Percentiles rank a stretch among this genome's conserved stretches.
Conservation (phyloP, 2,329 filamentous ascomycete species). For the Acrodontium crateriforme region DNA sequence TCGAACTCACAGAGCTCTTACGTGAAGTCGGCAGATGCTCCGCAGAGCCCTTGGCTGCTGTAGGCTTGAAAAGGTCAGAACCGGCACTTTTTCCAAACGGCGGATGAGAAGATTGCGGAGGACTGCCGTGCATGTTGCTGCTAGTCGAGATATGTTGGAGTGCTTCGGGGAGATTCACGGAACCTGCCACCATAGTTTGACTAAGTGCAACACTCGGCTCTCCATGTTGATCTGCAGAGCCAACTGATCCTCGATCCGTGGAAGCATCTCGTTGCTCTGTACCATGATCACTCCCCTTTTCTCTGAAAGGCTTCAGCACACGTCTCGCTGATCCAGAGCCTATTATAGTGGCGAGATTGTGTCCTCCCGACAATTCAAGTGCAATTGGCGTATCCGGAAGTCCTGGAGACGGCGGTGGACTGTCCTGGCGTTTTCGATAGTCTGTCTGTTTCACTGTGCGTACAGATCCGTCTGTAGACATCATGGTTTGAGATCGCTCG, state of each 20-base stretch:
- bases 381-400: constrained; percentile 31
- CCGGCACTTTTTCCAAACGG: too few relatives aligned
- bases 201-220: constrained; percentile 51
- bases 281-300: constrained; percentile 31
- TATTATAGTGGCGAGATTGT: constrained; percentile 31
- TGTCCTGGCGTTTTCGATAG: constrained; percentile 16
- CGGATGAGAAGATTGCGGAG: too few relatives aligned
- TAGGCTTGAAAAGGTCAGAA: too few relatives aligned
- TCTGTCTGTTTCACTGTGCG: constrained; percentile 33
- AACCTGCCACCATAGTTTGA: constrained; percentile 46
- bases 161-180: constrained; percentile 38
- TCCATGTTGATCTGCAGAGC: constrained; percentile 48
- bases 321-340: constrained; percentile 30
- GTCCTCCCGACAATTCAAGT: constrained; percentile 28
- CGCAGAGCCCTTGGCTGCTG: too few relatives aligned
- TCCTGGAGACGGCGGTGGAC: constrained; percentile 28
- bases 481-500: constrained; percentile 28
- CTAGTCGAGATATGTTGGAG: constrained; percentile 27
- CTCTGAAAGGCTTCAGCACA: constrained; percentile 33
- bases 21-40: constrained; percentile 12
- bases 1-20: constrained; percentile 16
- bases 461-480: constrained; percentile 29
- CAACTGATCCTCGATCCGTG: constrained; percentile 47
- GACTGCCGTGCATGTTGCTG: too few relatives aligned
- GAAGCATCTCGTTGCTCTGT: constrained; percentile 42